Percentiles rank a stretch among this genome's conserved stretches.
Conservation (phyloP, 2,329 filamentous ascomycete genomes). For the Diplodia seriata region DNA sequence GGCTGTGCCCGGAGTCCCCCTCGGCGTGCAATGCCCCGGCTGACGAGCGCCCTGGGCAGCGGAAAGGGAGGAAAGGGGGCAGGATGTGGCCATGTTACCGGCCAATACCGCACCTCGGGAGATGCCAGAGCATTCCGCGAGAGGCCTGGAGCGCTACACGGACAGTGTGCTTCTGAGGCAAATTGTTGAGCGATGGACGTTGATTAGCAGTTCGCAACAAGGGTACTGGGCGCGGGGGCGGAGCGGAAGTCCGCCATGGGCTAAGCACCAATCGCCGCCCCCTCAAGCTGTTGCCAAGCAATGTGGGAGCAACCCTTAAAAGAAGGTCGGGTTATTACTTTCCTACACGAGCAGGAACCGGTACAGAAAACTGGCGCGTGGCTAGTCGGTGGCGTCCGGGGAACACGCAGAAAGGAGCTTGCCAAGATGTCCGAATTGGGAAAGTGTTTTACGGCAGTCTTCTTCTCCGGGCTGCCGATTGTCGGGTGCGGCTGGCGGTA, state of each 20-base stretch:
- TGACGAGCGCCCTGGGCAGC: neutral
- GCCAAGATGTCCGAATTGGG: neutral
- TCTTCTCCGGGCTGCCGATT: neutral
- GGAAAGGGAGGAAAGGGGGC: neutral
- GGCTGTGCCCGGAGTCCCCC: too few relatives aligned
- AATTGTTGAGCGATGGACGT: neutral
- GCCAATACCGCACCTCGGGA: too few relatives aligned
- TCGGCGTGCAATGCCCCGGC: neutral
- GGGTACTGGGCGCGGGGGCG: neutral
- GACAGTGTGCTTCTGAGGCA: neutral
- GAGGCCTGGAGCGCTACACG: too few relatives aligned
- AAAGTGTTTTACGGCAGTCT: neutral
- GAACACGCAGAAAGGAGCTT: neutral
- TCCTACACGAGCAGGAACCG: neutral
- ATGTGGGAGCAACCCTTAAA: neutral
- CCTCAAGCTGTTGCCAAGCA: conserved; percentile 13
- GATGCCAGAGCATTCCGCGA: too few relatives aligned
- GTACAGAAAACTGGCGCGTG: neutral
- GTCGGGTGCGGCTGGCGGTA: neutral
- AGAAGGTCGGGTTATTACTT: neutral
- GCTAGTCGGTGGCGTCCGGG: neutral
- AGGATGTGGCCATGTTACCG: too few relatives aligned
- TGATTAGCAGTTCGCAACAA: too few relatives aligned
- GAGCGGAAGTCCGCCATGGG: neutral
- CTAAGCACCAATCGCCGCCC: neutral